These are phyloP conservation scores for Podaxis sp. DNA, from an alignment of 768 basidiomycete genomes.

Conservation along the genomic window DNA sequence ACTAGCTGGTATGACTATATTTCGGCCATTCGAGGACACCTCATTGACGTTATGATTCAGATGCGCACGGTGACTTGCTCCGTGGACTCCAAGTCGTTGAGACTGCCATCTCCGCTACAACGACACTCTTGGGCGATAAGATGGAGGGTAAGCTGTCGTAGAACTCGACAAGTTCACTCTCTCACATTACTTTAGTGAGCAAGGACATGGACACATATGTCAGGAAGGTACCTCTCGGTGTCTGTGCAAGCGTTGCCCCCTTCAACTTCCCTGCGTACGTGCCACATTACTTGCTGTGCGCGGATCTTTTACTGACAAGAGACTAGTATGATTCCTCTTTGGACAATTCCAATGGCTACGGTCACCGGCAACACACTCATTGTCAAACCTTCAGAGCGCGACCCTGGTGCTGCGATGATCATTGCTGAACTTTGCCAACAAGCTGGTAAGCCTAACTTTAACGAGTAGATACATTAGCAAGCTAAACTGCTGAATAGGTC, in stretches of 20 bases:
- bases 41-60: slow-evolving; percentile 32
- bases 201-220: slow-evolving; percentile 97
- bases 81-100: slow-evolving; percentile 91
- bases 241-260: slow-evolving; percentile 83
- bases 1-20: slow-evolving; percentile 55
- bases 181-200: slow-evolving; percentile 51
- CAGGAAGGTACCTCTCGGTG: slow-evolving; percentile 81
- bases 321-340: slow-evolving; percentile 89
- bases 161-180: slow-evolving; percentile 4
- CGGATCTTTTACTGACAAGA: background rate
- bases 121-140: slow-evolving; percentile 85
- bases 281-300: slow-evolving; percentile 4
- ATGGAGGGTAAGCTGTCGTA: slow-evolving; percentile 67
- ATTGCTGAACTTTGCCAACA: slow-evolving; percentile 92
- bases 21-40: background rate
- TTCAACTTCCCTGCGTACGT: slow-evolving; percentile 89
- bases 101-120: slow-evolving; percentile 77
- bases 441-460: slow-evolving; percentile 48
- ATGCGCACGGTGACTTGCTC: slow-evolving; percentile 93
- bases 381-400: slow-evolving; percentile 94
- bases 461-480: background rate
- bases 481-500: slow-evolving; percentile 35
- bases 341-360: slow-evolving; percentile 89
- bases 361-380: slow-evolving; percentile 93
- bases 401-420: slow-evolving; percentile 97